Base-by-base conservation (phyloP, 2,329 filamentous ascomycete species). In the Microascus cirrosus region DNA sequence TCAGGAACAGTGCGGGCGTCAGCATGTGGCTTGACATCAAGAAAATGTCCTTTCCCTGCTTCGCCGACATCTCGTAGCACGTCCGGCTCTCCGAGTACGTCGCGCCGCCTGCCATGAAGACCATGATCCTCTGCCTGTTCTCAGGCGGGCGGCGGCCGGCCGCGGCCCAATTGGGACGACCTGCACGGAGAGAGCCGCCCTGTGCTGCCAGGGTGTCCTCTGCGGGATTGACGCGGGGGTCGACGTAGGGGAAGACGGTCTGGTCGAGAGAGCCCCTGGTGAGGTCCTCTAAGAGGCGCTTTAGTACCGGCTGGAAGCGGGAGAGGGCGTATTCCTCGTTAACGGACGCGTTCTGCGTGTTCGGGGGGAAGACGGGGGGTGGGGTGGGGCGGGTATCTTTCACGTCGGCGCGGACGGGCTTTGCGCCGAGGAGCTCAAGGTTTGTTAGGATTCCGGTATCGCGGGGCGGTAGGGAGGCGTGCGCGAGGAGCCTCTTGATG, bases 141-240 rank as follows among this genome's bases (percentile, higher is more conserved):
- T 97, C 93, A 1, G 71, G 60, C 78, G 83, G 60, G 76, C 85
- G 82, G 53, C 87, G 80, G 51, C 90, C 85, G 11, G 89, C 86
- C 57, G 90, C 89, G 1, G 94, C 94, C 94, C 94, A 99, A 50
- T 92, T 96, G 1, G 93, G 94, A 66, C 96, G 95, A 18, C 91
- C 91, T 11, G 90, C 89, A 59, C 94, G 87, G 25, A 99, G 80
- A 15, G 93, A 97, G 13, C 88, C 83, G 62, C 89, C 80, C 28
- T 81, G 73, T 3, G 73, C 76, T 6, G 77, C 74, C 52, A 82
- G 66, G 42, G 82, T 72, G 60, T 86, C 82, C 59, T 82, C 80
- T 61, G 82, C 80, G 18, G 78, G 76, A 63, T 86, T 84, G 48
- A 84, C 72, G 6, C 87, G 85, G 4, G 86, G 86, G 60, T 87